Evolutionary conservation across 1,139 yeast species (phyloP), one percentile per base, ranked within the genome.

Genomic region (Kluyveromyces sp.): DNA sequence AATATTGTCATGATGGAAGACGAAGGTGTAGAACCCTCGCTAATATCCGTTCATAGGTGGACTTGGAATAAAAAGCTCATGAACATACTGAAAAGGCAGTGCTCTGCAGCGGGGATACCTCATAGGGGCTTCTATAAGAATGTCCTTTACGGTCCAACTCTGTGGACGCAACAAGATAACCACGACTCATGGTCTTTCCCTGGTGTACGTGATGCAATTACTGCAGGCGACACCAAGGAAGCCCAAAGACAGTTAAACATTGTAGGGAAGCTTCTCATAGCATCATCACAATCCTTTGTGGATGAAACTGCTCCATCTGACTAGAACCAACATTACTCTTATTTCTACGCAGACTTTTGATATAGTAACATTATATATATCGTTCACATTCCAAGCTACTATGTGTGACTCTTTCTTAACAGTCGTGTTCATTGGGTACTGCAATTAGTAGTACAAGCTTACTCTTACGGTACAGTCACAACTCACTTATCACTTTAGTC

Each of bases 121-220:
- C 60, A 66, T 4, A 70, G 95, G 39, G 70, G 77, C 17, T 89
- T 94, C 69, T 84, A 77, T 57, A 71, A 74, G 56, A 88, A 87
- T 57, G 61, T 71, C 1, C 56, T 89, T 8, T 78, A 79, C 60
- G 96, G 96, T 0, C 81, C 85, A 4, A 79, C 86, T 40, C 60
- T 71, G 42, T 68, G 73, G 61, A 78, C 79, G 2, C 70, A 70
- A 15, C 60, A 55, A 8, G 58, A 54, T 2, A 64, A 61, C 34
- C 73, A 67, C 49, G 70, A 73, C 44, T 79, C 85, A 75, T 78
- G 81, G 62, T 73, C 86, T 2, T 85, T 84, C 56, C 96, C 97
- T 0, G 74, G 75, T 3, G 70, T 88, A 2, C 73, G 94, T 50
- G 95, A 87, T 58, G 79, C 77, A 1, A 42, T 58, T 7, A 32